These are phyloP conservation scores for Stagonosporopsis chrysanthemi DNA, from an alignment of 2,329 filamentous ascomycete genomes.

Conservation along the genomic window DNA sequence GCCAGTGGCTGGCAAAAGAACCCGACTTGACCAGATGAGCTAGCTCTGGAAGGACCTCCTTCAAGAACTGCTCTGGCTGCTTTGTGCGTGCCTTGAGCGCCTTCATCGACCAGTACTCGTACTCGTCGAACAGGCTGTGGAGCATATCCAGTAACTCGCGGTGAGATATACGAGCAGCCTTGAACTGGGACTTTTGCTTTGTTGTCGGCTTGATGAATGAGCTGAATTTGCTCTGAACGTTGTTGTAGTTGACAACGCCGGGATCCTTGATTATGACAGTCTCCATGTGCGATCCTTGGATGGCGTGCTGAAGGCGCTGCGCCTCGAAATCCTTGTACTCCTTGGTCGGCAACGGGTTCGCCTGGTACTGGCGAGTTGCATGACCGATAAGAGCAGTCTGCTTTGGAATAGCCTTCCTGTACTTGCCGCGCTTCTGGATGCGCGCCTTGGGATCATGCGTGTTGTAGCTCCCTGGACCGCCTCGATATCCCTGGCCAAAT, in stretches of 20 bases:
- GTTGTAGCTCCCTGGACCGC: conserved; percentile 30
- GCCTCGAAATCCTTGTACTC: conserved; percentile 54
- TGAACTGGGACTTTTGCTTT: conserved; percentile 53
- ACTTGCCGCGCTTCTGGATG: conserved; percentile 45
- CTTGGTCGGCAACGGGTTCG: conserved; percentile 55
- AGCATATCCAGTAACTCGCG: conserved; percentile 87
- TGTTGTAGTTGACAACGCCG: conserved; percentile 36
- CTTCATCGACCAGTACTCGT: conserved; percentile 94
- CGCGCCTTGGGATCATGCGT: conserved; percentile 44
- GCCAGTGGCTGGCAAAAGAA: conserved; percentile 85
- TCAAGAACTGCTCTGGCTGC: conserved; percentile 93
- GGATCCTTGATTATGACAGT: conserved; percentile 42
- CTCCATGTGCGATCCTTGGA: conserved; percentile 44
- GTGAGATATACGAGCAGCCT: conserved; percentile 88
- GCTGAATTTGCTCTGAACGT: conserved; percentile 43
- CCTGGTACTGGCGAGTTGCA: conserved; percentile 64
- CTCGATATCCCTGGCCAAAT: conserved; percentile 36
- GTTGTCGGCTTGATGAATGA: conserved; percentile 39
- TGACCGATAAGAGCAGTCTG: conserved; percentile 66
- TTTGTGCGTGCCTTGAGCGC: conserved; percentile 77
- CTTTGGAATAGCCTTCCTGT: conserved; percentile 49
- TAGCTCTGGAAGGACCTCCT: conserved; percentile 82
- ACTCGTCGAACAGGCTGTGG: conserved; percentile 82
- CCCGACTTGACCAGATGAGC: conserved; percentile 84
- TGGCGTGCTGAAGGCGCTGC: conserved; percentile 55